These are phyloP conservation scores for Coemansia umbellata DNA, from an alignment of 192 early-diverging fungal genomes.

Conservation along the genomic window DNA sequence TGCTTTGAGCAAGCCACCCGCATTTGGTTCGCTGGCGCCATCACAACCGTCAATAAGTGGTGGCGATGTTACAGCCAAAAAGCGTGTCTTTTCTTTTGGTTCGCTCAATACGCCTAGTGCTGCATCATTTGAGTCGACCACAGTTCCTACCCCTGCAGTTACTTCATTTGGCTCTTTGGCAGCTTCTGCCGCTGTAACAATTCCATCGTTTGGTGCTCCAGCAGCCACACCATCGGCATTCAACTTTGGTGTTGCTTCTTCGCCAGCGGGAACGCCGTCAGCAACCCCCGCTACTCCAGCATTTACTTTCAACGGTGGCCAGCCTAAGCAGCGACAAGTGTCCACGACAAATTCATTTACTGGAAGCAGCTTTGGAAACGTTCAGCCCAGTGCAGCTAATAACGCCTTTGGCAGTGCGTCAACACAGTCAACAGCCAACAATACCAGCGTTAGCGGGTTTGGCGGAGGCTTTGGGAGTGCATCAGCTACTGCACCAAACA, in stretches of 20 bases:
- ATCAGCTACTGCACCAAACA: constrained; percentile 5
- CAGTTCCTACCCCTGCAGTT: constrained; percentile 27
- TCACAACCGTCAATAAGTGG: neutral
- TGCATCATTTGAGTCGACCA: constrained; percentile 35
- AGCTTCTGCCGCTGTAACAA: neutral
- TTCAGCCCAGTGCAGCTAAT: neutral
- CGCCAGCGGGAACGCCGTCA: constrained; percentile 21
- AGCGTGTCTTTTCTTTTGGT: constrained; percentile 25
- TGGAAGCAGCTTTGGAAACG: neutral
- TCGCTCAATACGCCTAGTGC: constrained; percentile 38
- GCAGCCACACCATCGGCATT: constrained; percentile 32
- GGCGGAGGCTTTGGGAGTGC: constrained; percentile 11
- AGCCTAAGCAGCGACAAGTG: constrained; percentile 4
- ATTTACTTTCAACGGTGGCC: constrained; percentile 16
- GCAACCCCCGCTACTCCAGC: constrained; percentile 10
- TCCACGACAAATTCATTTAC: neutral
- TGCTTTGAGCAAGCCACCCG: constrained; percentile 6
- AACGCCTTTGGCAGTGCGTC: constrained; percentile 23
- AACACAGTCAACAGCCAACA: neutral
- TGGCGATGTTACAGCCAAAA: constrained; percentile 10
- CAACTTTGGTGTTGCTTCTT: constrained; percentile 28
- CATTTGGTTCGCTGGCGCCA: constrained; percentile 1
- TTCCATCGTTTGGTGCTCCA: constrained; percentile 28
- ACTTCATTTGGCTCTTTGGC: constrained; percentile 23
- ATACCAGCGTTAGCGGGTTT: neutral